phyloP scores from a whole-genome alignment of 257 asterid species.

The Asclepias syriaca region DNA sequence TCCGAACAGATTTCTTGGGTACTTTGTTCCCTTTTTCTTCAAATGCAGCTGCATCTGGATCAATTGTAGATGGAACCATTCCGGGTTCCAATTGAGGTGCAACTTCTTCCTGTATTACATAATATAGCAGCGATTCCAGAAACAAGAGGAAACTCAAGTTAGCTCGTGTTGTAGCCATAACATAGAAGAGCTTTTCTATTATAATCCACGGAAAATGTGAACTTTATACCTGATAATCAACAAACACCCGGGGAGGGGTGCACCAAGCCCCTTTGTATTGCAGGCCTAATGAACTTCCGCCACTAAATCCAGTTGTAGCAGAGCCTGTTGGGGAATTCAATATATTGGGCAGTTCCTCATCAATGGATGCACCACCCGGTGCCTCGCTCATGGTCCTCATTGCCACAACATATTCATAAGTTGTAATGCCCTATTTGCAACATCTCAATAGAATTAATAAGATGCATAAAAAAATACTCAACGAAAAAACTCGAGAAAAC shows the following conservation, averaged over 20 bases:
- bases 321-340: constrained; percentile 88
- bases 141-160: too few species aligned
- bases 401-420: constrained; percentile 94
- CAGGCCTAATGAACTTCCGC: constrained; percentile 94
- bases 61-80: constrained; percentile 89
- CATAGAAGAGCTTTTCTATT: background rate
- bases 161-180: too few species aligned
- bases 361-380: constrained; percentile 72
- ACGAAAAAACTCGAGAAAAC: background rate
- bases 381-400: constrained; percentile 98
- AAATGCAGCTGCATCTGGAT: constrained; percentile 70
- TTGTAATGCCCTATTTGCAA: constrained; percentile 74
- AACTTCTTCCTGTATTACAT: constrained; percentile 78
- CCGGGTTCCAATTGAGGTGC: constrained; percentile 99
- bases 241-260: constrained; percentile 98
- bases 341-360: constrained; percentile 71
- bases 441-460: background rate
- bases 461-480: background rate
- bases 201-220: background rate
- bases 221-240: constrained; percentile 79
- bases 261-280: constrained; percentile 99
- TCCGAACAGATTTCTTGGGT: constrained; percentile 63
- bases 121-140: too few species aligned
- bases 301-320: constrained; percentile 92
- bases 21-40: constrained; percentile 56